Percentiles rank a stretch among this genome's conserved stretches.
phyloP scores from a whole-genome alignment of 2,329 filamentous ascomycete genomes.

The Microdochium paspali region DNA sequence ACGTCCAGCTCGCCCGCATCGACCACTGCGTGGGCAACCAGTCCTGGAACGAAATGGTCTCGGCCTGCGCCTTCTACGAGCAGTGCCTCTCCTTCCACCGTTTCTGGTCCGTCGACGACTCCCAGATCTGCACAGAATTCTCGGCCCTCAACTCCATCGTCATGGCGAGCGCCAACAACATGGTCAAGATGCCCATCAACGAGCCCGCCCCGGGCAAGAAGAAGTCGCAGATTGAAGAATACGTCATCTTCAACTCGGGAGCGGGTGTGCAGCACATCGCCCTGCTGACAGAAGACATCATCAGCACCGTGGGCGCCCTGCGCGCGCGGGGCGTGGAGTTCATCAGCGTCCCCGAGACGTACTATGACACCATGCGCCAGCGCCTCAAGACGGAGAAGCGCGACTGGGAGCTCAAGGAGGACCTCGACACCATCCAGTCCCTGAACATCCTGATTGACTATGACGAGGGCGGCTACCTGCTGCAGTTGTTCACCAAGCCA shows the following conservation, averaged over 20 bases:
- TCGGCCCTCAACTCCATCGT: conserved; percentile 82
- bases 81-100: conserved; percentile 84
- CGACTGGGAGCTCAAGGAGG: conserved; percentile 61
- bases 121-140: conserved; percentile 86
- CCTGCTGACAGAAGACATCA: conserved; percentile 71
- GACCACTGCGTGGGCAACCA: conserved; percentile 98
- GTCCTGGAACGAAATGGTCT: conserved; percentile 81
- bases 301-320: conserved; percentile 66
- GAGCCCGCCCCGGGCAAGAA: conserved; percentile 86
- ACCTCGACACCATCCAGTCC: conserved; percentile 65
- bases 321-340: conserved; percentile 87
- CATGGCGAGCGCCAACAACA: conserved; percentile 76
- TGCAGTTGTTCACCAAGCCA: conserved; percentile 73
- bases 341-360: conserved; percentile 78
- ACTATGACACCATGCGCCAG: conserved; percentile 69
- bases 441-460: conserved; percentile 92
- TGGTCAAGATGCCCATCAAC: conserved; percentile 98
- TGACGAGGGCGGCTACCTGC: conserved; percentile 80
- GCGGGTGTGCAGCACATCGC: conserved; percentile 92
- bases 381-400: conserved; percentile 57
- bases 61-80: conserved; percentile 68
- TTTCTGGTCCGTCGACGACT: conserved; percentile 96
- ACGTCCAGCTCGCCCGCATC: conserved; percentile 62
- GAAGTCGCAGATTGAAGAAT: conserved; percentile 91
- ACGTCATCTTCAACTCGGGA: conserved; percentile 81